Conservation (phyloP, 2,329 filamentous ascomycete species). For the Penicillium sp. region DNA sequence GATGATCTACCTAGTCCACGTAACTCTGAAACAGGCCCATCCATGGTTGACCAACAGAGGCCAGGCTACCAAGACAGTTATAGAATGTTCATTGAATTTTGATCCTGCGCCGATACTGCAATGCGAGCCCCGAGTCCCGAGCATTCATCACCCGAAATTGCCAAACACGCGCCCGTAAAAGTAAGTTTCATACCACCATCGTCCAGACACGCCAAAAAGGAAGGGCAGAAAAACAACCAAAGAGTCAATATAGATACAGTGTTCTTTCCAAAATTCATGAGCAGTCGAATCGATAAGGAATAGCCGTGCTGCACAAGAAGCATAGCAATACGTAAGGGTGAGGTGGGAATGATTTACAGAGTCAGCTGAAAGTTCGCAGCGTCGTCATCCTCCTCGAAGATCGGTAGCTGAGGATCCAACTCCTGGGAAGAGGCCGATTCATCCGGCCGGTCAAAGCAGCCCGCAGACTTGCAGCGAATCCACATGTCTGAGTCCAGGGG, state of each 20-base stretch:
- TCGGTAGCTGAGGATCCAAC: constrained; percentile 24
- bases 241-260: neutral
- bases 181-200: no score
- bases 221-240: constrained; percentile 6
- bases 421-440: constrained; percentile 18
- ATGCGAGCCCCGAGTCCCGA: no score
- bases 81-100: no score
- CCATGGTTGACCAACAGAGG: constrained; percentile 12
- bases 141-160: no score
- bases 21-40: constrained; percentile 22
- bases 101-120: no score
- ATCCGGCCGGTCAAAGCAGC: constrained; percentile 29
- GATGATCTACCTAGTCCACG: no score
- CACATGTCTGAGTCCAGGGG: constrained; percentile 42
- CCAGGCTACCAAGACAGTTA: no score
- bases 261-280: neutral
- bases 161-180: no score
- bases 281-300: neutral
- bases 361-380: constrained; percentile 37
- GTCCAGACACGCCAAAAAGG: neutral
- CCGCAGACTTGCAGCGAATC: constrained; percentile 35
- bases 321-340: neutral
- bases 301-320: no score
- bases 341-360: constrained; percentile 18
- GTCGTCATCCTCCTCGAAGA: constrained; percentile 37